These are phyloP conservation scores for Trichophyton benhamiae DNA, from an alignment of 2,329 filamentous ascomycete species.

Conservation along the genomic window DNA sequence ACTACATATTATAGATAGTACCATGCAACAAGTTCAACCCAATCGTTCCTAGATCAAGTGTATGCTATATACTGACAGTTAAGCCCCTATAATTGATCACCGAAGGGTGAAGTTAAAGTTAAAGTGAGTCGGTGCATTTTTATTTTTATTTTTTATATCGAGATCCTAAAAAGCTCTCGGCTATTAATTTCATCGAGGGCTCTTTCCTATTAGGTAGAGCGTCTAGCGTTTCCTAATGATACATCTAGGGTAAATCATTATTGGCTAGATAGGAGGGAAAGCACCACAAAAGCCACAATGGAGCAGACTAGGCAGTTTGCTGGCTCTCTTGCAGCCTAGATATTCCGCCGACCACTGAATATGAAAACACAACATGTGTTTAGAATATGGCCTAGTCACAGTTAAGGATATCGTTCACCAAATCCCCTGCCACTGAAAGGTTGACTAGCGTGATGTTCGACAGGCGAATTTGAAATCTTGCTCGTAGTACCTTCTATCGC, in stretches of 20 bases:
- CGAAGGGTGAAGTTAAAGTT: no score
- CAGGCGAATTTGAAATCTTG: no score
- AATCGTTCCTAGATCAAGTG: neutral
- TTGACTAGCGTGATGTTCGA: no score
- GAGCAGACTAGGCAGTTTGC: neutral
- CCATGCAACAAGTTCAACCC: neutral
- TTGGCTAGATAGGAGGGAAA: neutral
- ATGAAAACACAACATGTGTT: neutral
- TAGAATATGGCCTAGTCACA: neutral
- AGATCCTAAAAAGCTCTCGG: no score
- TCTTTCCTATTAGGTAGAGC: neutral
- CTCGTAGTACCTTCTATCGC: no score
- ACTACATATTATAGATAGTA: neutral
- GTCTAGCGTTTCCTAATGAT: no score
- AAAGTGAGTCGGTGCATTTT: no score
- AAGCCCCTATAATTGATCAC: no score
- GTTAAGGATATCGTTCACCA: neutral
- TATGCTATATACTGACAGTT: neutral
- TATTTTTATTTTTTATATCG: no score
- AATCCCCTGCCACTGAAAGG: no score
- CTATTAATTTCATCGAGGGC: no score
- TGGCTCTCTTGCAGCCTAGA: neutral
- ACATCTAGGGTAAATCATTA: no score
- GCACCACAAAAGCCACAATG: neutral
- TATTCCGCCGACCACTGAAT: neutral